Evolutionary conservation across 805 yeast species (phyloP), one percentile per base, ranked within the genome.

Genomic region (Yarrowia alimentaria): DNA sequence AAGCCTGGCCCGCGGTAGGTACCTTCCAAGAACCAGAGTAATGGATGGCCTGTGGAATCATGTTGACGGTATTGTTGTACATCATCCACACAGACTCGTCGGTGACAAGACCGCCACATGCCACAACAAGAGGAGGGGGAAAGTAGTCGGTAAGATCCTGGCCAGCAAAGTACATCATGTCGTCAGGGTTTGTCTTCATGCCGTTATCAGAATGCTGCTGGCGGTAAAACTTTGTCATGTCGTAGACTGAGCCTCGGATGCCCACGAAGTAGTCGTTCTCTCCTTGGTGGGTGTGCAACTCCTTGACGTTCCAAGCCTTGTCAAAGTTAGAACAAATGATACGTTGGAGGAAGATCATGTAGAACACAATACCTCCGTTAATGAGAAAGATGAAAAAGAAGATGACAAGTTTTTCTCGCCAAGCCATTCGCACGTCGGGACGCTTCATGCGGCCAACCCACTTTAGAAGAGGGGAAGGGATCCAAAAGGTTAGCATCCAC

Each of bases 401-500:
- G 20, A 70, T 64, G 2, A 60, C 66, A 3, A 69, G 24, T 54
- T 70, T 70, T 50, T 70, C 74, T 28, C 74, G 60, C 73, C 73
- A 70, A 2, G 74, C 74, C 57, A 69, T 60, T 5, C 74, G 61
- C 18, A 70, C 69, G 21, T 70, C 73, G 4, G 63, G 60, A 8
- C 74, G 60, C 40, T 62, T 62, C 73, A 70, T 70, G 13, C 69
- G 58, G 8, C 69, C 69, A 12, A 68, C 25, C 51, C 57, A 63
- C 47, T 55, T 56, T 25, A 70, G 56, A 9, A 63, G 14, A 2
- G 68, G 67, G 19, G 67, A 61, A 1, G 74, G 74, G 29, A 70
- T 68, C 73, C 73, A 70, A 55, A 62, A 70, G 1, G 73, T 69
- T 13, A 64, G 48, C n/a, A 56, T 13, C 73, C 74, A 70, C 18